phyloP scores from a whole-genome alignment of 2,329 filamentous ascomycete genomes.

The Teratosphaeria viscida region DNA sequence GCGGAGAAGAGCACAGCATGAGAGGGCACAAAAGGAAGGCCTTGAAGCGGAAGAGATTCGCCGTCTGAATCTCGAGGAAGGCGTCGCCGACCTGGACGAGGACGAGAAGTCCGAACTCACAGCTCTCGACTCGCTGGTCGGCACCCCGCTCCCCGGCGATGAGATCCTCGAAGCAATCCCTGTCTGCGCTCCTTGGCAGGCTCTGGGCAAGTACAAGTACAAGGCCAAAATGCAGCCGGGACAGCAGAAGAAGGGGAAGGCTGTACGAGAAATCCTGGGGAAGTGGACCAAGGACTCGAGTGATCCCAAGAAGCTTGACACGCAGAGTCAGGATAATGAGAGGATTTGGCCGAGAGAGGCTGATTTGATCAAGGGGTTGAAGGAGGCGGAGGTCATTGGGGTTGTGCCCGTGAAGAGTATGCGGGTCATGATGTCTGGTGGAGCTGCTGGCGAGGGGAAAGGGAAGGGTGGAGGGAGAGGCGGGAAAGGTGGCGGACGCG shows the following conservation, averaged over 20 bases:
- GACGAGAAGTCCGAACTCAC: slow-evolving; percentile 35
- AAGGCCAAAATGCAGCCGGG: slow-evolving; percentile 92
- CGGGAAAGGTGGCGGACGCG: slow-evolving; percentile 8
- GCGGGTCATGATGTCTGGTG: slow-evolving; percentile 62
- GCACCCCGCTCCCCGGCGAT: slow-evolving; percentile 68
- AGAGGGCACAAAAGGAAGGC: slow-evolving; percentile 62
- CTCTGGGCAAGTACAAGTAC: slow-evolving; percentile 68
- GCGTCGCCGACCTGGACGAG: slow-evolving; percentile 27
- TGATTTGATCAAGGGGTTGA: slow-evolving; percentile 72
- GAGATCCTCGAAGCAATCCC: slow-evolving; percentile 61
- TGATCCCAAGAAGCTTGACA: slow-evolving; percentile 34
- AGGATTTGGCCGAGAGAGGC: slow-evolving; percentile 75
- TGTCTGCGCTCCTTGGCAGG: slow-evolving; percentile 54
- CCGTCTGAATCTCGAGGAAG: slow-evolving; percentile 49
- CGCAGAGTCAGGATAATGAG: slow-evolving; percentile 48
- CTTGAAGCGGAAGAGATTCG: slow-evolving; percentile 65
- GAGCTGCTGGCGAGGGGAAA: slow-evolving; percentile 16
- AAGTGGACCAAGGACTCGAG: slow-evolving; percentile 62
- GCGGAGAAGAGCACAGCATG: slow-evolving; percentile 69
- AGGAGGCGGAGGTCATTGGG: slow-evolving; percentile 72
- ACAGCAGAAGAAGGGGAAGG: slow-evolving; percentile 83
- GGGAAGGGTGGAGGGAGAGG: slow-evolving; percentile 22
- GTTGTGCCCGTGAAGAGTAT: slow-evolving; percentile 71
- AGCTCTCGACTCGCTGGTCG: slow-evolving; percentile 61
- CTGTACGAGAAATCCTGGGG: slow-evolving; percentile 78